Evolutionary conservation across 1,284 basidiomycete species (phyloP).

Genomic region (Megacollybia platyphylla): DNA sequence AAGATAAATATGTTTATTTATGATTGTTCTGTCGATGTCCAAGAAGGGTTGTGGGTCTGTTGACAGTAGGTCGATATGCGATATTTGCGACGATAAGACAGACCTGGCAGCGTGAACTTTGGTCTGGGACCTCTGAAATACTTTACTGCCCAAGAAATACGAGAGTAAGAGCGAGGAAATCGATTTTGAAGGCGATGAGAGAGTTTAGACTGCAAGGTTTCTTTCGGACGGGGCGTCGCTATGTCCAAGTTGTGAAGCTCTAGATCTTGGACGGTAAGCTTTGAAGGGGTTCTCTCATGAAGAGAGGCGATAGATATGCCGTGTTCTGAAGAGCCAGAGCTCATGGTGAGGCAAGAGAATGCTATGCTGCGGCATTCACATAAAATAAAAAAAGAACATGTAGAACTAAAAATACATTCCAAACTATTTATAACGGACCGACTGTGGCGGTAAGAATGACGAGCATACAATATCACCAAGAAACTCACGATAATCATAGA

Average conservation of each 20-base stretch:
- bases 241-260: background rate
- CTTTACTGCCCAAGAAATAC: slow-evolving; percentile 4
- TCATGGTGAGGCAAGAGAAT: background rate
- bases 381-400: background rate
- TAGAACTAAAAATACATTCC: background rate
- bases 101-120: slow-evolving; percentile 43
- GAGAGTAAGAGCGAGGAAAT: slow-evolving; percentile 6
- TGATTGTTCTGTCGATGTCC: slow-evolving; percentile 28
- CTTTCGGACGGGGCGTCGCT: background rate
- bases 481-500: slow-evolving; percentile 50
- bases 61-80: slow-evolving; percentile 3
- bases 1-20: slow-evolving; percentile 22
- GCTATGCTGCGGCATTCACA: background rate
- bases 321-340: background rate
- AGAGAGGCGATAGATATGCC: background rate
- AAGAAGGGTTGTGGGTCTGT: slow-evolving; percentile 45
- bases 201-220: background rate
- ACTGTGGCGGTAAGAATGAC: background rate
- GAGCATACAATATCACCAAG: background rate
- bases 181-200: slow-evolving; percentile 6
- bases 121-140: slow-evolving; percentile 52
- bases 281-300: background rate
- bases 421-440: slow-evolving; percentile 1
- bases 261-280: background rate
- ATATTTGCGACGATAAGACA: slow-evolving; percentile 10